Evolutionary conservation across 2,329 filamentous ascomycete genomes (phyloP).

Genomic region (Drechslerella dactyloides): DNA sequence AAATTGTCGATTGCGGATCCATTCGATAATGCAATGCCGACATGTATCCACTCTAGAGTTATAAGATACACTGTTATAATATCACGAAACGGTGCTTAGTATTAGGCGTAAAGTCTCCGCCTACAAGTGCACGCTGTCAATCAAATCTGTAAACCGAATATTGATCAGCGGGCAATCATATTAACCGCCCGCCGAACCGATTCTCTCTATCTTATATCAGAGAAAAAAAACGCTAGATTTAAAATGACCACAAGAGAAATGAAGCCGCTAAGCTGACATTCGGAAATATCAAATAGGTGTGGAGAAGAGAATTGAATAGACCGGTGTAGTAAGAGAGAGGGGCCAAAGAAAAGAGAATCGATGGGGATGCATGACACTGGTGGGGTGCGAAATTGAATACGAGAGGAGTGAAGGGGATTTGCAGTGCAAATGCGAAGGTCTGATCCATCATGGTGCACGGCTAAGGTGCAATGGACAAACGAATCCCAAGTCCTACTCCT

Average conservation of each 20-base stretch:
- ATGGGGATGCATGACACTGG: too few species aligned
- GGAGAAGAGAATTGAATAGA: constrained; percentile 11
- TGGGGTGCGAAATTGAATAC: too few species aligned
- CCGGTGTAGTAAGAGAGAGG: neutral
- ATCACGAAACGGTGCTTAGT: too few species aligned
- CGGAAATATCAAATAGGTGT: constrained; percentile 5
- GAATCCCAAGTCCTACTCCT: constrained; percentile 9
- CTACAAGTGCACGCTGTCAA: constrained; percentile 8
- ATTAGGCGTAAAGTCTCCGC: neutral
- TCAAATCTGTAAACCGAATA: neutral
- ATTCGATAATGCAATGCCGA: too few species aligned
- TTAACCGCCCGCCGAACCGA: constrained; percentile 30
- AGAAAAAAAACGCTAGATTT: constrained; percentile 45
- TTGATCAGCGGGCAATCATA: constrained; percentile 31
- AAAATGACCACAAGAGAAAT: constrained; percentile 28
- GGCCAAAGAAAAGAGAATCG: too few species aligned
- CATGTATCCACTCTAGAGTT: neutral
- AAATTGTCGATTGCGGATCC: too few species aligned
- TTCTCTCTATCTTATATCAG: constrained; percentile 43
- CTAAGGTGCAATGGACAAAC: too few species aligned
- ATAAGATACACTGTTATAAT: too few species aligned
- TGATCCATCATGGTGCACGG: neutral
- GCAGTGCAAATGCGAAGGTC: too few species aligned
- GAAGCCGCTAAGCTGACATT: constrained; percentile 50
- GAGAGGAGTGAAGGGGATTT: too few species aligned